A percentile compares a stretch with the other conserved stretches of the same genome.
phyloP scores from a whole-genome alignment of 2,329 filamentous ascomycete genomes.

The Delphinella strobiligena region DNA sequence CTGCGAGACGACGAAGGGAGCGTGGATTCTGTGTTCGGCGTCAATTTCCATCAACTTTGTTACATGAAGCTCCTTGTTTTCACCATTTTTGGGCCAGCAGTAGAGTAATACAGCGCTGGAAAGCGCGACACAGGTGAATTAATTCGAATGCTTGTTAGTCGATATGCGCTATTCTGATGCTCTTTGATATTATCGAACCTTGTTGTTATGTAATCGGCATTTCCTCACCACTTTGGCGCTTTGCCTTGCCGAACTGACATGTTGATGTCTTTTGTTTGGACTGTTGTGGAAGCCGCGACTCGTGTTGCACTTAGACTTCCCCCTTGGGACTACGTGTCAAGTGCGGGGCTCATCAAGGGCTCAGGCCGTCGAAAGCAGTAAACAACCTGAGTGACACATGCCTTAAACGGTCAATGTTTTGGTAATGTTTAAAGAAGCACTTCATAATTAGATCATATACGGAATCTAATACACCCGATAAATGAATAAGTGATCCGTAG shows the following conservation, averaged over 20 bases:
- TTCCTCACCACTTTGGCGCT: too few species aligned
- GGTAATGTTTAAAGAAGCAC: too few species aligned
- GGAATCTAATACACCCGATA: neutral
- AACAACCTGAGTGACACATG: too few species aligned
- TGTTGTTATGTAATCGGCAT: too few species aligned
- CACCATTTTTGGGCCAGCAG: too few species aligned
- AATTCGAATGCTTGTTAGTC: too few species aligned
- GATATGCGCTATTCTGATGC: too few species aligned
- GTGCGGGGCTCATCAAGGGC: too few species aligned
- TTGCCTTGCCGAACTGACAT: too few species aligned
- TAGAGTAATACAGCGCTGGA: neutral
- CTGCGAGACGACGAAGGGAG: constrained; percentile 45
- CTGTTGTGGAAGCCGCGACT: neutral
- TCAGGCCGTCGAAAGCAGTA: too few species aligned
- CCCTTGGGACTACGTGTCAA: neutral
- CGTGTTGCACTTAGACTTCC: neutral
- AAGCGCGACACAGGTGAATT: neutral
- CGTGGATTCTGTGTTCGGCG: constrained; percentile 30
- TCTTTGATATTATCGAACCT: too few species aligned
- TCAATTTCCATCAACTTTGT: neutral
- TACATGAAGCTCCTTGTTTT: constrained; percentile 4
- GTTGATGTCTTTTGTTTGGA: neutral
- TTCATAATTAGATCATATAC: neutral
- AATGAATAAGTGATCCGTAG: neutral
- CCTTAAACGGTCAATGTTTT: too few species aligned